phyloP scores from a whole-genome alignment of 179 eudicot genomes.

The Spergularia azorica region DNA sequence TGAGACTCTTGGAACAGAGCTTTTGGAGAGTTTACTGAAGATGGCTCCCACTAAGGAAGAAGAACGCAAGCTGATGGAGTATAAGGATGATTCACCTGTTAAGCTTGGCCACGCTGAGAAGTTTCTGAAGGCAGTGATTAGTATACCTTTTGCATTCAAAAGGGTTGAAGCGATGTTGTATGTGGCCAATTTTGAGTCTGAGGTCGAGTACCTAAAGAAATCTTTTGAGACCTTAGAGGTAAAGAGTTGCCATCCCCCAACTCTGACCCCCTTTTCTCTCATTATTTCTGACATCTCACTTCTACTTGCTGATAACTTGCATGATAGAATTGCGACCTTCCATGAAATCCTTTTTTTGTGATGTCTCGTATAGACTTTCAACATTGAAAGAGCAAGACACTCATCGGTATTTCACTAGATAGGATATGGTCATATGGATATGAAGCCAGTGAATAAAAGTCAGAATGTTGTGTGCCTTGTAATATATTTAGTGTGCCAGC shows the following conservation, averaged over 20 bases:
- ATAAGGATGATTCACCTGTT: conserved; percentile 77
- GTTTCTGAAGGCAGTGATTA: conserved; percentile 80
- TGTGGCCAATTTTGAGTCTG: conserved; percentile 78
- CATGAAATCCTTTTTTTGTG: too few species aligned
- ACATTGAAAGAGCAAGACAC: too few species aligned
- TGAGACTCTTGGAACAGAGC: conserved; percentile 82
- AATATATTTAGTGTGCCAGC: too few species aligned
- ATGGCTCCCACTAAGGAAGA: conserved; percentile 98
- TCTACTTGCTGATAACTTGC: too few species aligned
- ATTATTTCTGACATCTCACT: neutral
- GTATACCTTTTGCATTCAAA: conserved; percentile 86
- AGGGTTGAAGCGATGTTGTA: conserved; percentile 88
- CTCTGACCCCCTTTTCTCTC: too few species aligned
- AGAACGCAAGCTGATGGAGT: conserved; percentile 82
- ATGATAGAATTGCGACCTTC: too few species aligned
- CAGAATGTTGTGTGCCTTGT: too few species aligned
- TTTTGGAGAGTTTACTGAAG: conserved; percentile 82
- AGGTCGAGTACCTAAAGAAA: conserved; percentile 78
- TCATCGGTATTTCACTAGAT: too few species aligned
- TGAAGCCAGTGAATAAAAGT: too few species aligned
- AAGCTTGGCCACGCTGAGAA: conserved; percentile 95
- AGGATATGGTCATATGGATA: too few species aligned
- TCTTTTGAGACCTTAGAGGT: conserved; percentile 94
- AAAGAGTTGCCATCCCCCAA: conserved; percentile 18
- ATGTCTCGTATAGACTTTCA: too few species aligned